These are phyloP conservation scores for Pholiota adiposa DNA, from an alignment of 1,284 basidiomycete species.

Conservation along the genomic window DNA sequence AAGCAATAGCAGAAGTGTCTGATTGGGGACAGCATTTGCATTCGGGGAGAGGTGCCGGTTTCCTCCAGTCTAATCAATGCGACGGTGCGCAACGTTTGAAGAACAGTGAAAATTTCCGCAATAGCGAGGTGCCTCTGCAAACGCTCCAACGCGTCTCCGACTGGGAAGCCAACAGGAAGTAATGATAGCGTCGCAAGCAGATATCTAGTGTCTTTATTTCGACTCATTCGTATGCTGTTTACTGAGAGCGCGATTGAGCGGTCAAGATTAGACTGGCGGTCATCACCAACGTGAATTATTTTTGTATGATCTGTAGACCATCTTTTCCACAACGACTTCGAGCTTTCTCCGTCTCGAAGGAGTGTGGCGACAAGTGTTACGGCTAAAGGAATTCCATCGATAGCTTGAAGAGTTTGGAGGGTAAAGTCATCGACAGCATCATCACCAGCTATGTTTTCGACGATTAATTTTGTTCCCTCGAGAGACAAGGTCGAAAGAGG, in stretches of 20 bases:
- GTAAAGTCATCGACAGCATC: background rate
- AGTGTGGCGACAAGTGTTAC: background rate
- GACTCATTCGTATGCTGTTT: background rate
- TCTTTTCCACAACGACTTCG: background rate
- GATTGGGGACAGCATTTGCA: conserved; percentile 1
- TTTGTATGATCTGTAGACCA: background rate
- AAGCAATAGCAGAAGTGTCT: background rate
- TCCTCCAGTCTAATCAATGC: too few species aligned
- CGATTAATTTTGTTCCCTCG: background rate
- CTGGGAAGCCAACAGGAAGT: background rate
- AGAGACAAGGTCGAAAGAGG: background rate
- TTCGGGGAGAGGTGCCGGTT: background rate
- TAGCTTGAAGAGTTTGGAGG: background rate
- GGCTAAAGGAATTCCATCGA: background rate
- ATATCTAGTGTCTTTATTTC: background rate
- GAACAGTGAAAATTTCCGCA: too few species aligned
- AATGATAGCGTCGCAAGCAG: background rate
- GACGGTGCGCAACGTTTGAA: too few species aligned
- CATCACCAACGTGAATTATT: background rate
- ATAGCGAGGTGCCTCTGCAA: background rate
- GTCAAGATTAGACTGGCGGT: background rate
- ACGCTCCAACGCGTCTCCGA: background rate
- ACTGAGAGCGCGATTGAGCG: background rate
- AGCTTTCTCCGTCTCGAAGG: background rate
- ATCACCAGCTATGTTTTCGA: background rate